Evolutionary conservation across 305 asterid species (phyloP), one percentile per base, ranked within the genome.

Genomic region (Nicotiana rustica): DNA sequence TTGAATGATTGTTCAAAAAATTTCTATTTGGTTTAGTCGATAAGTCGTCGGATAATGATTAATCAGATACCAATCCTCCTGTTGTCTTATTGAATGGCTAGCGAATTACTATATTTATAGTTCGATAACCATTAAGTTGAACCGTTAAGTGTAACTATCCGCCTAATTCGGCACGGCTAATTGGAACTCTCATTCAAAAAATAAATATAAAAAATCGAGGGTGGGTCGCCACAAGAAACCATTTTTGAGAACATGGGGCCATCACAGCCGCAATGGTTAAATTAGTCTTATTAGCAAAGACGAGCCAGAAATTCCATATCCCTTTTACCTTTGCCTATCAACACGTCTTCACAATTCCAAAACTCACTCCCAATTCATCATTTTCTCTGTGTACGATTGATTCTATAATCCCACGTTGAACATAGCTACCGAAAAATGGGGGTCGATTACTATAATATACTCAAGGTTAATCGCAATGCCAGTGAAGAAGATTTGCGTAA

Each of bases 401-500:
- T 69, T 56, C 78, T 41, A 41, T 41, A 41, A 41, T 41, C 10
- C 47, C 47, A 41, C 47, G 2, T 41, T 6, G 47, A 41, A 36
- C 41, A n/a, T 5, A 25, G 33, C 14, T 25, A 5, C 31, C 31
- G 8, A 62, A 25, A 73, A 65, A 93, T 96, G 99, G 99, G 99
- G 77, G 93, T 96, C 21, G 98, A 96, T 89, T 96, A 96, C 88
- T 96, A 96, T 92, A 96, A 94, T 86, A 96, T 96, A 75, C 91
- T 96, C 77, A 96, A 96, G 85, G 97, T 96, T 59, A 94, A 96
- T 83, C 98, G 99, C 18, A 91, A 90, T 85, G 99, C 99, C 10
- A 93, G 91, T 86, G 98, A 85, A 12, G 99, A 96, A 1, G 99
- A 94, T 87, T 88, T 96, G 87, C 92, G 90, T 87, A 91, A 91